Base-by-base conservation (phyloP, 83 land plant genomes). In the Isoetes engelmannii region DNA sequence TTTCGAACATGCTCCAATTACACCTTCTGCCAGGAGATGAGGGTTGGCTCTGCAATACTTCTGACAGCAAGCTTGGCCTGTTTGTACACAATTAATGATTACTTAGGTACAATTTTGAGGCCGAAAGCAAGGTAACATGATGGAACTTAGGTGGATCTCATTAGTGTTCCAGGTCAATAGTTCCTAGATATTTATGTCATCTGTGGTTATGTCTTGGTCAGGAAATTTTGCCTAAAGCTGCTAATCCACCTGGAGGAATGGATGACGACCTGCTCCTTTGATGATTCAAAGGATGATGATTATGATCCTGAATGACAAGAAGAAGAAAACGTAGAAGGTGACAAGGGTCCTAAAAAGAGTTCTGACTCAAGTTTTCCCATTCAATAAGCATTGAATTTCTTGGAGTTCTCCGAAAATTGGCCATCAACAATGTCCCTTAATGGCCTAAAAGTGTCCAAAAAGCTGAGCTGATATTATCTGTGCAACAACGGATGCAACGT, bases 21-120 rank as follows among this genome's bases (percentile, higher is more conserved):
- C 86, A 93, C n/a, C 95, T 93, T 78, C 98, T 95, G 67, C 92
- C 88, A 46, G 96, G 82, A 61, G 96, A 89, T 69, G 86, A 93
- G 72, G 96, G 96, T 21, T 93, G 98, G 98, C 77, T 93, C 58
- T 94, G 99, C 79, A 88, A 83, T 69, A 84, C 82, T 50, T 94
- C 97, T 71, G 84, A 83, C 21, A 81, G 85, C 70, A 94, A 85
- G 81, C 65, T n/a, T 77, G 80, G 92, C 86, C 73, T 84, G 84
- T 13, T 66, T 90, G 44, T 90, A 90, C 56, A 77, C 75, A 41
- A 72, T 89, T 53, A 95, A 95, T 82, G 99, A 92, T 43, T 87
- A 90, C 82, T 69, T 95, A 62, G 86, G 86, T 37, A 91, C 97
- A 57, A 56, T 43, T 91, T 83, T 64, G 72, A 83, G n/a, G 63